Conservation (phyloP, 2,329 filamentous ascomycete species). For the Onygenales sp. region DNA sequence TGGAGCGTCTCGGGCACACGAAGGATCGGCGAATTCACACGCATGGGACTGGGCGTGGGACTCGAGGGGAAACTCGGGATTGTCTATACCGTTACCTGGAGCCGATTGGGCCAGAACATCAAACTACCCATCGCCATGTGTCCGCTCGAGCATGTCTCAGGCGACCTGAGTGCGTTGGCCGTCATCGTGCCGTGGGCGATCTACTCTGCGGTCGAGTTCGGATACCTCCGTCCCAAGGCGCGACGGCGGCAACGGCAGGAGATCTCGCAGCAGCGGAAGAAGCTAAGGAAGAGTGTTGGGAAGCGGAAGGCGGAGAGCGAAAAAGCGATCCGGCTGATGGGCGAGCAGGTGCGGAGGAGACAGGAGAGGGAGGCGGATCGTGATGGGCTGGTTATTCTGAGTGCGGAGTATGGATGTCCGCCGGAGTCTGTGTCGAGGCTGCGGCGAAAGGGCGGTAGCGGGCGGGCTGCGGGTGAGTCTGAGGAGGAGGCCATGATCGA, state of each 20-base stretch:
- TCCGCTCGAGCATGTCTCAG: slow-evolving; percentile 23
- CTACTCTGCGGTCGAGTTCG: slow-evolving; percentile 34
- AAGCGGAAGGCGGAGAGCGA: slow-evolving; percentile 28
- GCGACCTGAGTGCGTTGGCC: slow-evolving; percentile 25
- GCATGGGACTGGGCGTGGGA: slow-evolving; percentile 30
- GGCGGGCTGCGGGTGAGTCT: slow-evolving; percentile 14
- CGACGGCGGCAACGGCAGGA: slow-evolving; percentile 25
- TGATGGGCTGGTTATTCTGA: slow-evolving; percentile 30
- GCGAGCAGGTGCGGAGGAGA: slow-evolving; percentile 27
- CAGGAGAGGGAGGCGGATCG: slow-evolving; percentile 26
- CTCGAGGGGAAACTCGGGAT: slow-evolving; percentile 26
- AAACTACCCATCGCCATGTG: slow-evolving; percentile 30
- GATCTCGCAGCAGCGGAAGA: slow-evolving; percentile 26
- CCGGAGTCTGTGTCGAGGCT: slow-evolving; percentile 15
- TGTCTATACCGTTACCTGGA: slow-evolving; percentile 31
- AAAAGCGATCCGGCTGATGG: slow-evolving; percentile 32
- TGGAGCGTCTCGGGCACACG: slow-evolving; percentile 30
- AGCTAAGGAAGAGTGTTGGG: slow-evolving; percentile 26
- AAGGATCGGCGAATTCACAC: slow-evolving; percentile 28
- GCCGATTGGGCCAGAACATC: slow-evolving; percentile 30
- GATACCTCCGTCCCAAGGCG: slow-evolving; percentile 29
- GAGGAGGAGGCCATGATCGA: slow-evolving; percentile 16
- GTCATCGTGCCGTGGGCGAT: slow-evolving; percentile 29
- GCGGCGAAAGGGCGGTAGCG: slow-evolving; percentile 14
- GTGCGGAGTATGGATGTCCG: slow-evolving; percentile 32